phyloP scores from a whole-genome alignment of 768 basidiomycete species.

The Phanerodontia chrysosporium region DNA sequence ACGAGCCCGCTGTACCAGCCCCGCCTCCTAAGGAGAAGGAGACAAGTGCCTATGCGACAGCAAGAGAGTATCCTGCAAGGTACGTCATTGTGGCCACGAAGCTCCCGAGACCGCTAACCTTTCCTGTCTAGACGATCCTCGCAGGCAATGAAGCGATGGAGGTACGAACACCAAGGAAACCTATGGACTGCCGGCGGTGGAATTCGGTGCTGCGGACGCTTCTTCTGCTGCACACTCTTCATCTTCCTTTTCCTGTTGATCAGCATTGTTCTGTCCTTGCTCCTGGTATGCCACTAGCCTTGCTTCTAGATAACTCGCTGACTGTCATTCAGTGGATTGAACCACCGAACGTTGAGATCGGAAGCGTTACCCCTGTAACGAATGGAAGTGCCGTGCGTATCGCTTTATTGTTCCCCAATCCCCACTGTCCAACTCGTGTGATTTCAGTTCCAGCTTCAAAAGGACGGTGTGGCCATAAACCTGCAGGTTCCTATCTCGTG shows the following conservation, averaged over 20 bases:
- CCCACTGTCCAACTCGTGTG: too few relatives aligned
- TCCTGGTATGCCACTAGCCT: conserved; percentile 47
- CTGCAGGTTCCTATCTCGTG: conserved; percentile 67
- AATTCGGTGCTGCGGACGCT: conserved; percentile 57
- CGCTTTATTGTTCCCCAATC: too few relatives aligned
- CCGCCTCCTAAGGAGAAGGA: conserved; percentile 18
- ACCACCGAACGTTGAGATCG: conserved; percentile 65
- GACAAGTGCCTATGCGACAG: conserved; percentile 14
- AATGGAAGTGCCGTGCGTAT: conserved; percentile 43
- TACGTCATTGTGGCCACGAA: not conserved
- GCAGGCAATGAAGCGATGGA: conserved; percentile 25
- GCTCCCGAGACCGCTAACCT: not conserved
- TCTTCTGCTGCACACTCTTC: conserved; percentile 75
- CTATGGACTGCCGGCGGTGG: conserved; percentile 71
- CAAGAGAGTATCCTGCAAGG: not conserved
- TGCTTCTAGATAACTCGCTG: not conserved
- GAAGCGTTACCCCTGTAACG: conserved; percentile 33
- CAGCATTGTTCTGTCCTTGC: conserved; percentile 61
- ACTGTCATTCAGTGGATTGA: conserved; percentile 58
- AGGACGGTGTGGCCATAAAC: conserved; percentile 45
- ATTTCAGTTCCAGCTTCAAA: conserved; percentile 34
- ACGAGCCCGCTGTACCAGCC: conserved; percentile 19
- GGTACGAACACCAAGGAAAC: conserved; percentile 54
- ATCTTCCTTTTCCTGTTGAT: conserved; percentile 58
- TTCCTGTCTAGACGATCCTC: conserved; percentile 16